These are phyloP conservation scores for Cyanophora paradoxa DNA, from an alignment of 78 protist species.

Conservation along the genomic window DNA sequence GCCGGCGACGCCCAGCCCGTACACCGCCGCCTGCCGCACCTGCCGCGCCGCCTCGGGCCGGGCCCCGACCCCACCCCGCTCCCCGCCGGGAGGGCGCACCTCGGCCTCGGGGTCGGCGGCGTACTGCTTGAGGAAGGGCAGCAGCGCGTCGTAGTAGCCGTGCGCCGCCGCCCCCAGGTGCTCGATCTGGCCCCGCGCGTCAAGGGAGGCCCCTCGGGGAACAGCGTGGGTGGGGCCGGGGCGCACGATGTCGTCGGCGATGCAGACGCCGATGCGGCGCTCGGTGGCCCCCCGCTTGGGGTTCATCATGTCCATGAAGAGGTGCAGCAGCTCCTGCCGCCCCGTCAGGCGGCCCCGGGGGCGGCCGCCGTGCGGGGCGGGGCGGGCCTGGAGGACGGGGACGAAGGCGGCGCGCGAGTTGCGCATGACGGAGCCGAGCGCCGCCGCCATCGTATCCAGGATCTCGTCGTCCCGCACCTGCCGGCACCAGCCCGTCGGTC, in stretches of 20 bases:
- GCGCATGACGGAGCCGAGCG: not conserved
- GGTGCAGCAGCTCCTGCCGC: not conserved
- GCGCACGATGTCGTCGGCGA: constrained; percentile 69
- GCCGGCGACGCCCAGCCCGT: constrained; percentile 67
- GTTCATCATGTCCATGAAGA: not conserved
- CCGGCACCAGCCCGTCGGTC: no score
- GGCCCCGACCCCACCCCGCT: no score
- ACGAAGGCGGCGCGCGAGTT: not conserved
- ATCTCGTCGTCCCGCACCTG: constrained; percentile 2
- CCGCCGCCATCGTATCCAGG: not conserved
- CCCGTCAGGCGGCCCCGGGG: no score
- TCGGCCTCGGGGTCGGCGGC: not conserved
- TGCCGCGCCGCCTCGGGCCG: constrained; percentile 2
- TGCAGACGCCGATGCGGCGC: constrained; percentile 64
- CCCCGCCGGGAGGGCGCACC: no score
- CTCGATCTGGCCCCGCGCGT: no score
- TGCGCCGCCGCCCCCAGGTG: constrained; percentile 30
- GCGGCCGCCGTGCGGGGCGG: no score
- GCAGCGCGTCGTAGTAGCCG: constrained; percentile 9
- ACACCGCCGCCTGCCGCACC: constrained; percentile 69
- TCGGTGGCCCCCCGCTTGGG: constrained; percentile 7
- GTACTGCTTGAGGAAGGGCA: not conserved
- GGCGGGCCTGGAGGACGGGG: not conserved
- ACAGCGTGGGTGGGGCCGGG: no score
- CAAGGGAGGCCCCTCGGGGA: no score